Base-by-base conservation (phyloP, 2,329 filamentous ascomycete genomes). In the Trichophyton schoenleinii region DNA sequence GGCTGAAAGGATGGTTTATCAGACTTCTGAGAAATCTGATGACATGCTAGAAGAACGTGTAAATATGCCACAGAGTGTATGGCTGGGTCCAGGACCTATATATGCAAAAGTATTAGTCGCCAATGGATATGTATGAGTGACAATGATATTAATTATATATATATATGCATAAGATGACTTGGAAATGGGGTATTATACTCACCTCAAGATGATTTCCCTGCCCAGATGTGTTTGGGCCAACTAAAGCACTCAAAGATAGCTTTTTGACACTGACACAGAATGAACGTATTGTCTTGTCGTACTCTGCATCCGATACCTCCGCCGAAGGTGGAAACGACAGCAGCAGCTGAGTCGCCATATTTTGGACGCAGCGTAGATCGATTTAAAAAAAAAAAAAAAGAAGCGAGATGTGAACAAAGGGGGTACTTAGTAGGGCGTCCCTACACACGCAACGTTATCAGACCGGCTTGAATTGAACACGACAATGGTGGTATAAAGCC, bases 41-140 rank as follows among this genome's bases (percentile, higher is more conserved):
- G 75, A 63, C 79, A 77, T 36, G 77, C 74, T 55, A 77, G 70
- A 42, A 87, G 75, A 55, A 81, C 74, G 64, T 77, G 79, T 58
- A 84, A 72, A 70, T 85, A 87, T 7, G 81, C 75, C 64, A 87
- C 77, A 18, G 81, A 81, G 69, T 87, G 83, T 44, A 77, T 70
- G 6, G 78, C 71, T 20, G 85, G 83, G 66, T 86, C 77, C 62
- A 85, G 66, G 44, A 42, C 57, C 46, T 36, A 41, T 3, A 31
- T 25, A 41, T 8, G 41, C 3, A 18, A 25, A 25, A 9, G 44
- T 58, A 36, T 58, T 58, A 25, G 41, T 36, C 20, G 38, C 46
- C 13, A 15, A 52, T 28, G 46, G 11, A 20, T 18, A 48, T 18
- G 9, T 11, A 55, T 18, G n/a, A 38, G 11, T 38, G 34, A 13